A percentile compares a stretch with the other conserved stretches of the same genome.
These are phyloP conservation scores for Trichothecium sympodiale DNA, from an alignment of 2,329 filamentous ascomycete species.

Conservation along the genomic window DNA sequence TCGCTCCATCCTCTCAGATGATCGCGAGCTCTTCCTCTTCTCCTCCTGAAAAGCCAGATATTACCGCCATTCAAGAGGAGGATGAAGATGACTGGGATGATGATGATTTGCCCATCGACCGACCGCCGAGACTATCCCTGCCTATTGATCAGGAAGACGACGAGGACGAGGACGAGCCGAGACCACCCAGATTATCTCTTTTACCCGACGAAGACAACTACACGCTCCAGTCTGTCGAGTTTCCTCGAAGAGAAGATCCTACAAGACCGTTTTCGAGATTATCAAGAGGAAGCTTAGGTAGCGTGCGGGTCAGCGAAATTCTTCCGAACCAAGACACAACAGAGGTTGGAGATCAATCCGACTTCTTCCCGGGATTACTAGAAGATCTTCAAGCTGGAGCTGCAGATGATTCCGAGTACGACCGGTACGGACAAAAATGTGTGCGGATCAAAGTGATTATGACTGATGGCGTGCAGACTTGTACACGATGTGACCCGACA, in stretches of 20 bases:
- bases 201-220: slow-evolving; percentile 49
- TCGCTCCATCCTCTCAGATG: slow-evolving; percentile 37
- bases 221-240: slow-evolving; percentile 48
- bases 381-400: slow-evolving; percentile 27
- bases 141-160: slow-evolving; percentile 38
- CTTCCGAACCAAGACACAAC: slow-evolving; percentile 24
- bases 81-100: slow-evolving; percentile 36
- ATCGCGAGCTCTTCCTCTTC: slow-evolving; percentile 38
- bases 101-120: slow-evolving; percentile 36
- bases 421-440: slow-evolving; percentile 16
- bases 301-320: slow-evolving; percentile 42
- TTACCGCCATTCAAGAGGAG: slow-evolving; percentile 14
- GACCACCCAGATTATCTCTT: slow-evolving; percentile 40
- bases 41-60: slow-evolving; percentile 5
- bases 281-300: slow-evolving; percentile 43
- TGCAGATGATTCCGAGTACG: slow-evolving; percentile 26
- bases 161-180: slow-evolving; percentile 38
- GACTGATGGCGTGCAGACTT: slow-evolving; percentile 11
- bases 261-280: slow-evolving; percentile 29
- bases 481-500: slow-evolving; percentile 29
- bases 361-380: slow-evolving; percentile 39
- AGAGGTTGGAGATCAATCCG: slow-evolving; percentile 33
- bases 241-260: slow-evolving; percentile 40
- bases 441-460: slow-evolving; percentile 1
- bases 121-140: slow-evolving; percentile 41